phyloP scores from a whole-genome alignment of 2,329 filamentous ascomycete species.

The Ascochyta viciae-villosae region DNA sequence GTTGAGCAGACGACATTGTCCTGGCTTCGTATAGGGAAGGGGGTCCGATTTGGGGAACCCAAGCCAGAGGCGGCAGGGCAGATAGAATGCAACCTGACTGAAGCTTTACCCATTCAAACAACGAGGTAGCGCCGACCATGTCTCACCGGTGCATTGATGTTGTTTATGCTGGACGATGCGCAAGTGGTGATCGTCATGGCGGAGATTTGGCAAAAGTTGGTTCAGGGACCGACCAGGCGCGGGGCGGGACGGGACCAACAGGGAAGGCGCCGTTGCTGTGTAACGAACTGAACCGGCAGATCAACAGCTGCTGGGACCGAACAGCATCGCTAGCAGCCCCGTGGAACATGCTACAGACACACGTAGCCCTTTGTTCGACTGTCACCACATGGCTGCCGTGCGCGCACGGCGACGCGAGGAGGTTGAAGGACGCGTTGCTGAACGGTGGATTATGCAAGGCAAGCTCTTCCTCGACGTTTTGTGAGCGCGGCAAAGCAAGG shows the following conservation, averaged over 20 bases:
- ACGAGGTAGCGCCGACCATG: neutral
- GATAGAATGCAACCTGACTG: too few species aligned
- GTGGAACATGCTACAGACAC: slow-evolving; percentile 14
- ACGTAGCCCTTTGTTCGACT: slow-evolving; percentile 7
- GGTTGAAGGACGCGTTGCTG: neutral
- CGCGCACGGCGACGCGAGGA: slow-evolving; percentile 13
- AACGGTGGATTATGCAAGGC: slow-evolving; percentile 1
- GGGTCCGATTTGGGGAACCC: too few species aligned
- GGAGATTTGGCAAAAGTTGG: slow-evolving; percentile 3
- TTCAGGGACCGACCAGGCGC: slow-evolving; percentile 7
- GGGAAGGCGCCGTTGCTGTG: slow-evolving; percentile 18
- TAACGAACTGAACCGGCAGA: slow-evolving; percentile 14
- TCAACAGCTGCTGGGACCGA: slow-evolving; percentile 10
- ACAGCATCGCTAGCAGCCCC: neutral
- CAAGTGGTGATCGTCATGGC: slow-evolving; percentile 3
- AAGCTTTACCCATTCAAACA: neutral
- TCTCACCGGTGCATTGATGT: slow-evolving; percentile 4
- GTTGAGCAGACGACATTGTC: too few species aligned
- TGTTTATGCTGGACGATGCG: slow-evolving; percentile 3
- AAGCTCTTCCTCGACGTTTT: neutral
- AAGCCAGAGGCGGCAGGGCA: too few species aligned
- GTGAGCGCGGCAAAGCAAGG: slow-evolving; percentile 9
- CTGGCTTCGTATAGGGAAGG: too few species aligned
- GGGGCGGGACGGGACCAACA: slow-evolving; percentile 12
- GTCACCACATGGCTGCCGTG: slow-evolving; percentile 13